Conservation (phyloP, 768 basidiomycete genomes). For the Lactarius akahatsu region DNA sequence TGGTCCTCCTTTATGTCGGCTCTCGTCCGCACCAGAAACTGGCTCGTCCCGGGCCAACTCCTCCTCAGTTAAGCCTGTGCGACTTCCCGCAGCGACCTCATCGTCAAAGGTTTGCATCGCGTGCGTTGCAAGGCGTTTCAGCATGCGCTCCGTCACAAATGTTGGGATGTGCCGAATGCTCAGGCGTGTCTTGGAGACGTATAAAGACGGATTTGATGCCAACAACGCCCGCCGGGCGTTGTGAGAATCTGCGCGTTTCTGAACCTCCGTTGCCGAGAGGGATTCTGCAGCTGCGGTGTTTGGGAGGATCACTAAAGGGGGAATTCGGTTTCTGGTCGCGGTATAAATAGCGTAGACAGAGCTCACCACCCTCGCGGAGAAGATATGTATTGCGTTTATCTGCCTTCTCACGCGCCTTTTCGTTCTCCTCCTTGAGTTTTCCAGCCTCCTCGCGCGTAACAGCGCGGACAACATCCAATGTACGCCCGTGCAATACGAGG, state of each 20-base stretch:
- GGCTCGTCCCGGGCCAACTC: conserved; percentile 51
- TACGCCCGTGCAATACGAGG: conserved; percentile 88
- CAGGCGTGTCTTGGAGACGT: conserved; percentile 91
- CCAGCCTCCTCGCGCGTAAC: conserved; percentile 88
- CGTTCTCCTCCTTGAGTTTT: conserved; percentile 85
- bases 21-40: conserved; percentile 33
- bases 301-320: conserved; percentile 75
- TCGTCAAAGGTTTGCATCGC: conserved; percentile 74
- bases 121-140: conserved; percentile 85
- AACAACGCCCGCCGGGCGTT: conserved; percentile 81
- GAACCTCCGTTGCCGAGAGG: conserved; percentile 72
- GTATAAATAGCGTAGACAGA: conserved; percentile 2
- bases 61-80: conserved; percentile 65
- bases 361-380: conserved; percentile 90
- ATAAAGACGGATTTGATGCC: conserved; percentile 89
- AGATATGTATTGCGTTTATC: conserved; percentile 97
- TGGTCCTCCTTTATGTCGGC: conserved; percentile 33
- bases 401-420: conserved; percentile 79
- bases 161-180: conserved; percentile 91
- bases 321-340: not conserved
- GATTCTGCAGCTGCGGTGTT: conserved; percentile 76
- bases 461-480: conserved; percentile 86
- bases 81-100: conserved; percentile 64
- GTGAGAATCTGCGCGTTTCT: conserved; percentile 82
- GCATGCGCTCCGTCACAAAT: conserved; percentile 84